Conservation (phyloP, 352 stramenopile genomes). For the Phytophthora constricta region DNA sequence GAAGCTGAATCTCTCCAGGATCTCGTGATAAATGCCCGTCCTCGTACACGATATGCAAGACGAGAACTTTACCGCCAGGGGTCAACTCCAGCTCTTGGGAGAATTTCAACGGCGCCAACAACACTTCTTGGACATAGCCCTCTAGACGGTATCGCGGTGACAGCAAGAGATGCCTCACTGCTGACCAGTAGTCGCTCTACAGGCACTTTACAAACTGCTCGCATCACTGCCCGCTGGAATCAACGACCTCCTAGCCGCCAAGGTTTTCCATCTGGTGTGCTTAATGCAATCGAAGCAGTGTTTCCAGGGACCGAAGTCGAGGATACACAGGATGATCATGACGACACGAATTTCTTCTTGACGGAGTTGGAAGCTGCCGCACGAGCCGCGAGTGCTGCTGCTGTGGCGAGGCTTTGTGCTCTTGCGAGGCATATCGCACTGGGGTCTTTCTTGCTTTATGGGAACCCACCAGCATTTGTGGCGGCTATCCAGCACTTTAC, state of each 20-base stretch:
- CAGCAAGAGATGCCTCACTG: neutral
- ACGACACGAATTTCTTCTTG: constrained; percentile 73
- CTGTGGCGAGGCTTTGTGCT: constrained; percentile 25
- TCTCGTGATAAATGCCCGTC: constrained; percentile 46
- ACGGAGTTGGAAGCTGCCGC: constrained; percentile 69
- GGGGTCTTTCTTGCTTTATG: constrained; percentile 67
- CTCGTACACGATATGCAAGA: constrained; percentile 62
- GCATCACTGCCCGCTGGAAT: neutral
- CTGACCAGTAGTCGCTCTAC: constrained; percentile 13
- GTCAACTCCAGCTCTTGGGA: constrained; percentile 37
- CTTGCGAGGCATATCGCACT: constrained; percentile 52
- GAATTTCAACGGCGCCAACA: constrained; percentile 40
- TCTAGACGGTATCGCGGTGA: neutral
- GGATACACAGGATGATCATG: constrained; percentile 39
- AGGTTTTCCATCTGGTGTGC: constrained; percentile 9
- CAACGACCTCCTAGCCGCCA: constrained; percentile 21
- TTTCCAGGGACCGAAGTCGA: constrained; percentile 13
- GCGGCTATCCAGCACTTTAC: constrained; percentile 46
- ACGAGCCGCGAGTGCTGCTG: constrained; percentile 22
- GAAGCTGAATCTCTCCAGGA: constrained; percentile 26
- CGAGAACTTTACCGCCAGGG: constrained; percentile 44
- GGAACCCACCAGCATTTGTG: constrained; percentile 32
- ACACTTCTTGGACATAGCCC: constrained; percentile 10
- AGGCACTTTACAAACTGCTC: constrained; percentile 1
- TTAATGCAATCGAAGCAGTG: constrained; percentile 24